Base-by-base conservation (phyloP, 2,329 filamentous ascomycete species). In the Trematosphaeria pertusa region DNA sequence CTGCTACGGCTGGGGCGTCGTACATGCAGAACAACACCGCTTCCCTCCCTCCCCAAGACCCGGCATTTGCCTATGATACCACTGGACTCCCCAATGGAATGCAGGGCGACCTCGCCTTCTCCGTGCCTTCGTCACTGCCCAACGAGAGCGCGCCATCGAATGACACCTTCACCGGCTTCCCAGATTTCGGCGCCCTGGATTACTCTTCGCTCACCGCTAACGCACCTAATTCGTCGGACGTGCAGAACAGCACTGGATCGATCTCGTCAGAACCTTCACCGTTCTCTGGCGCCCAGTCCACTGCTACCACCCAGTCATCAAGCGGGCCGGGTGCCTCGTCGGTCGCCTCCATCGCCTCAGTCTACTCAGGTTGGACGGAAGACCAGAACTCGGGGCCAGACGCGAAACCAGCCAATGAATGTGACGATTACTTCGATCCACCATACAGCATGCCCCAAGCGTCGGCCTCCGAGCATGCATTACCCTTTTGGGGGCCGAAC, bases 291-390 rank as follows among this genome's bases (percentile, higher is more conserved):
- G 52, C 61, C 4, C 68, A 66, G 14, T 66, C 66, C 2, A 59
- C 55, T 12, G 50, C 54, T 19, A 66, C 67, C 0, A 59, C 64
- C 4, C 64, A 70, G 34, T 70, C 69, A 4, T 66, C 67, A 4
- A 58, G 52, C n/a, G 66, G 58, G 10, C 65, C 64, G 1, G 67
- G 59, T 31, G 57, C 64, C 15, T 58, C 64, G 12, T 69, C 70
- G 2, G 65, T 71, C 8, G 61, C 65, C 7, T 72, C 69, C 12
- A 56, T 72, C 19, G 58, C 69, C 15, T 72, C 69, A 14, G 54
- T 70, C 24, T 71, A 71, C 38, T 66, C 69, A 1, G 66, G 64
- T 10, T 72, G 68, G 69, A 71, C 66, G 28, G 68, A 69, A 17
- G 62, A 71, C 18, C 52, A 55, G 41, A 50, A 48, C 18, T 43